These are phyloP conservation scores for Scalesia atractyloides DNA, from an alignment of 129 eudicot genomes.

Conservation along the genomic window DNA sequence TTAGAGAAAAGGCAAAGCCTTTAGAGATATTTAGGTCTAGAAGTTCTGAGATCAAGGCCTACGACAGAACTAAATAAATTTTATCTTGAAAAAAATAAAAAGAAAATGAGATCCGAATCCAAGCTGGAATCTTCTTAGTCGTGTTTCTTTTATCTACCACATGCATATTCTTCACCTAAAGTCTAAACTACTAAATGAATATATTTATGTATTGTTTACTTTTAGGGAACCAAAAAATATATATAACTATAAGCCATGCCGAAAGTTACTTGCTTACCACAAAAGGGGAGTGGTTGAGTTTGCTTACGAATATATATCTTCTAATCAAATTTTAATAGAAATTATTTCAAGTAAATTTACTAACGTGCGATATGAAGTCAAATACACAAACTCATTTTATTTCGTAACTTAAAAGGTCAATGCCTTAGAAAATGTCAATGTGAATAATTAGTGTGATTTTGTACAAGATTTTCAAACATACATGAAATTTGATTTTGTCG, in stretches of 20 bases:
- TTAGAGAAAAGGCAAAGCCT: too few relatives aligned
- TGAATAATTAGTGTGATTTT: not conserved
- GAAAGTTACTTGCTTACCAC: not conserved
- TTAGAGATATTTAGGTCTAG: too few relatives aligned
- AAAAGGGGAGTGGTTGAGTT: constrained; percentile 2
- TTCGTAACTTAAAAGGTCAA: not conserved
- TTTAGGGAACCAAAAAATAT: not conserved
- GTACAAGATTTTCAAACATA: not conserved
- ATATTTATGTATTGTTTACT: not conserved
- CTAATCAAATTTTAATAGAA: not conserved
- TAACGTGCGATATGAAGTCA: too few relatives aligned
- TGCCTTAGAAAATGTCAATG: not conserved
- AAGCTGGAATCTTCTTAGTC: not conserved
- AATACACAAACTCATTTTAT: too few relatives aligned
- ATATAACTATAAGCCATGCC: not conserved
- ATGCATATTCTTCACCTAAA: not conserved
- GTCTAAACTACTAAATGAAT: not conserved
- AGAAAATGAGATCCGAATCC: not conserved
- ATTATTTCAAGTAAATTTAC: too few relatives aligned
- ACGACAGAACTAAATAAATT: too few relatives aligned
- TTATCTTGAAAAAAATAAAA: too few relatives aligned
- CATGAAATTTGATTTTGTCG: not conserved
- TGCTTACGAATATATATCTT: not conserved
- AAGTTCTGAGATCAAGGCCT: too few relatives aligned
- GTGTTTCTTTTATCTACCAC: not conserved